phyloP scores from a whole-genome alignment of 2,329 filamentous ascomycete genomes.

The Helminthosporium solani region DNA sequence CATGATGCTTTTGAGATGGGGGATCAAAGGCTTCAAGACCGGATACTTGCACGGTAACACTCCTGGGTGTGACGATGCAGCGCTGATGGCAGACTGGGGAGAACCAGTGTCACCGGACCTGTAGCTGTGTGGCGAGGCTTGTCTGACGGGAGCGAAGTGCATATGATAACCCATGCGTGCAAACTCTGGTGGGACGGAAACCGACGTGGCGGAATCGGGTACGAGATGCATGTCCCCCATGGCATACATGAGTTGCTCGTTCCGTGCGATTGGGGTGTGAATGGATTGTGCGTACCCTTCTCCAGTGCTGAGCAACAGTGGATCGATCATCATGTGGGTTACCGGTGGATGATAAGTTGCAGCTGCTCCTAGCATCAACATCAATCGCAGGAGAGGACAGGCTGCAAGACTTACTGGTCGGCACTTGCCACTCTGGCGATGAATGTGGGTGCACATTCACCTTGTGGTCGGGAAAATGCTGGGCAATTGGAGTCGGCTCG shows the following conservation, averaged over 20 bases:
- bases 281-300: conserved; percentile 28
- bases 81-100: conserved; percentile 38
- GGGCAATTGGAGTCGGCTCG: conserved; percentile 36
- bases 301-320: conserved; percentile 34
- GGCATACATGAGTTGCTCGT: conserved; percentile 39
- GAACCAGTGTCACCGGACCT: conserved; percentile 39
- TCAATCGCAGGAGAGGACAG: not conserved
- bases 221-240: conserved; percentile 42
- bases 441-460: conserved; percentile 21
- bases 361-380: conserved; percentile 13
- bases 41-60: conserved; percentile 63
- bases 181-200: conserved; percentile 33
- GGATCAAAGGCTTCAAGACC: conserved; percentile 78
- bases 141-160: conserved; percentile 33
- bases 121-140: conserved; percentile 39
- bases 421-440: conserved; percentile 35
- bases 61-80: conserved; percentile 36
- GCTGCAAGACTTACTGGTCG: conserved; percentile 23
- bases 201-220: conserved; percentile 26
- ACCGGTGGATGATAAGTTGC: conserved; percentile 31
- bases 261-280: conserved; percentile 35
- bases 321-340: conserved; percentile 42
- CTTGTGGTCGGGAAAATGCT: conserved; percentile 34
- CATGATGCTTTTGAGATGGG: conserved; percentile 77
- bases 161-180: conserved; percentile 36